Evolutionary conservation across 2,329 filamentous ascomycete genomes (phyloP).

Genomic region (Trichoderma oligosporum): DNA sequence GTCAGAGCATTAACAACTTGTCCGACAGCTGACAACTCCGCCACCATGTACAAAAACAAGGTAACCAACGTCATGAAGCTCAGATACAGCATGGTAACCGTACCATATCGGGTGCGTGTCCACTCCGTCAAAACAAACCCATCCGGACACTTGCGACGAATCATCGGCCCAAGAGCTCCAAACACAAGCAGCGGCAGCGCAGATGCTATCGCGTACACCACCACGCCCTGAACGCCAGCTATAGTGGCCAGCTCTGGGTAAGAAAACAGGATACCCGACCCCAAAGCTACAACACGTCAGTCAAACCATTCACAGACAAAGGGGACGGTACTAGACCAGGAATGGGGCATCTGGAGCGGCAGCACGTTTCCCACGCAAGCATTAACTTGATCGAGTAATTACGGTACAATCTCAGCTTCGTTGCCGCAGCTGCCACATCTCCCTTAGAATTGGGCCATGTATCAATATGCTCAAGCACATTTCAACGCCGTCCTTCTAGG

Average conservation of each 20-base stretch:
- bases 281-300: slow-evolving; percentile 64
- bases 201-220: slow-evolving; percentile 72
- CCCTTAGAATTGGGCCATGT: slow-evolving; percentile 25
- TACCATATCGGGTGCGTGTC: slow-evolving; percentile 74
- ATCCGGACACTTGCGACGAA: slow-evolving; percentile 74
- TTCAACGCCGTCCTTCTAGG: slow-evolving; percentile 25
- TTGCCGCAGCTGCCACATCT: slow-evolving; percentile 43
- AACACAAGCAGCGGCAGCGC: slow-evolving; percentile 71
- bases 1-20: slow-evolving; percentile 74
- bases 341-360: slow-evolving; percentile 63
- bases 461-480: neutral
- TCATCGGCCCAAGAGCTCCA: slow-evolving; percentile 69
- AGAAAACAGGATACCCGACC: slow-evolving; percentile 77
- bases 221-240: slow-evolving; percentile 70
- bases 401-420: slow-evolving; percentile 95
- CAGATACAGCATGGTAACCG: slow-evolving; percentile 65
- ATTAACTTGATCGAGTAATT: slow-evolving; percentile 98
- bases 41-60: slow-evolving; percentile 82
- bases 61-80: slow-evolving; percentile 76
- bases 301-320: slow-evolving; percentile 24
- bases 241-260: slow-evolving; percentile 80
- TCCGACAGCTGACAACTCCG: slow-evolving; percentile 75
- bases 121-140: slow-evolving; percentile 84
- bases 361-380: slow-evolving; percentile 98
- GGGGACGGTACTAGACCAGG: slow-evolving; percentile 26